Conservation (phyloP, 1,284 basidiomycete genomes). For the Rhodofomes roseus region DNA sequence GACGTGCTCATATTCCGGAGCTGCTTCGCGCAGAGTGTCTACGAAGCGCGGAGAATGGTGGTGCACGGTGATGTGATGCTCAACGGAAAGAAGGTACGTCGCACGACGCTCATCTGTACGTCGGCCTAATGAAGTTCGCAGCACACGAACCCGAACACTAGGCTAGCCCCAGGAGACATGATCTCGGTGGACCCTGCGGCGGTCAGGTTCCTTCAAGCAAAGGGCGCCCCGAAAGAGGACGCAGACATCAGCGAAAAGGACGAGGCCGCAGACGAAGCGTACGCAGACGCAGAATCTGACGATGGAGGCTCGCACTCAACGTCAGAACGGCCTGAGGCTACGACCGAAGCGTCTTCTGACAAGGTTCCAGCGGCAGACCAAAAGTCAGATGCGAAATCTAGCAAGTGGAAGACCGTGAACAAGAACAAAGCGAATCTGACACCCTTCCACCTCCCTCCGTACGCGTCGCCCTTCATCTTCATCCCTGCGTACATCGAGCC, state of each 20-base stretch:
- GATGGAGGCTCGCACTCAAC: background rate
- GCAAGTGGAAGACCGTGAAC: background rate
- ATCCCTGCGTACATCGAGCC: constrained; percentile 94
- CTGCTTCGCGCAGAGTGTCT: constrained; percentile 89
- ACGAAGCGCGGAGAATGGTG: constrained; percentile 84
- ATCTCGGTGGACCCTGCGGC: constrained; percentile 82
- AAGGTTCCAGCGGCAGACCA: too few relatives aligned
- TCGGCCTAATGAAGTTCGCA: constrained; percentile 27
- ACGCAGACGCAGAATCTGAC: background rate
- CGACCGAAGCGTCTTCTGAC: background rate
- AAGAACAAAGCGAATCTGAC: constrained; percentile 37
- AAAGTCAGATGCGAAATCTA: background rate
- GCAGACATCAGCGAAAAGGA: constrained; percentile 8
- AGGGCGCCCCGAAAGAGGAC: constrained; percentile 15
- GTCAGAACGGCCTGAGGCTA: background rate
- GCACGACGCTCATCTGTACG: background rate
- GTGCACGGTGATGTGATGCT: constrained; percentile 86
- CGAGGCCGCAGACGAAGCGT: constrained; percentile 5
- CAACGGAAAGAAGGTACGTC: constrained; percentile 83
- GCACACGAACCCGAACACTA: constrained; percentile 86
- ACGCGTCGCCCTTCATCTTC: constrained; percentile 90
- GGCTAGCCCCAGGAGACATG: constrained; percentile 93
- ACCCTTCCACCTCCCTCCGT: constrained; percentile 86
- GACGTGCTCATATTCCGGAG: constrained; percentile 91
- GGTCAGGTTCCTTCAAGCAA: constrained; percentile 71